Conservation (phyloP, 768 basidiomycete genomes). For the Crucibulum laeve region DNA sequence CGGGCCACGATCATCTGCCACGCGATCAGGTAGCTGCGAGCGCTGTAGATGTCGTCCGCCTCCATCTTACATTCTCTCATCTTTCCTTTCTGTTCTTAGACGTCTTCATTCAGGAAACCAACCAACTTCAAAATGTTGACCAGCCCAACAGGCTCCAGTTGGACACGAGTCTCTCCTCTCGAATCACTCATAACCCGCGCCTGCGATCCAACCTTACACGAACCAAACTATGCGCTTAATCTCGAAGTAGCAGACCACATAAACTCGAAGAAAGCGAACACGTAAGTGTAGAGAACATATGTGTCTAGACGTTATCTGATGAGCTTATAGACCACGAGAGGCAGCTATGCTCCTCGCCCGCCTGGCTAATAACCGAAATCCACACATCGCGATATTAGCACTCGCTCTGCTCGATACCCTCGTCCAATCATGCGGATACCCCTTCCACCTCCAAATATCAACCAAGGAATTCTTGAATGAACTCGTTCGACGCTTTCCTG, state of each 20-base stretch:
- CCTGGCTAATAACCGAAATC: constrained; percentile 88
- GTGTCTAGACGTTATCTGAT: not conserved
- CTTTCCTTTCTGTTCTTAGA: no score
- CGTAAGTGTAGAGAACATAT: constrained; percentile 42
- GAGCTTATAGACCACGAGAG: constrained; percentile 71
- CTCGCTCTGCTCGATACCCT: constrained; percentile 87
- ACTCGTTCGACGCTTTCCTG: constrained; percentile 95
- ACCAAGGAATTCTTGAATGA: constrained; percentile 99
- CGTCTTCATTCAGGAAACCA: no score
- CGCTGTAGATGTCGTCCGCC: no score
- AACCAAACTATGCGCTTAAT: constrained; percentile 89
- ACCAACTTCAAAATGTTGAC: constrained; percentile 41
- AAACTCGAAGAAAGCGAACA: constrained; percentile 95
- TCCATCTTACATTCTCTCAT: no score
- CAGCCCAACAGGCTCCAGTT: constrained; percentile 43
- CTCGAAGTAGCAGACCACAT: constrained; percentile 93
- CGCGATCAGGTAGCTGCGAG: no score
- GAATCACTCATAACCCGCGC: constrained; percentile 76
- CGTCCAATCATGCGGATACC: constrained; percentile 94
- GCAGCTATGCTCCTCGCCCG: constrained; percentile 82
- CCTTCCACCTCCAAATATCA: constrained; percentile 92
- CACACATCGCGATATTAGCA: constrained; percentile 84
- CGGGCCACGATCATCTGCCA: no score
- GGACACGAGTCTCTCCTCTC: constrained; percentile 56
- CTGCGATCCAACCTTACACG: constrained; percentile 80